These are phyloP conservation scores for Fusarium sp. DNA, from an alignment of 2,329 filamentous ascomycete species.

Conservation along the genomic window DNA sequence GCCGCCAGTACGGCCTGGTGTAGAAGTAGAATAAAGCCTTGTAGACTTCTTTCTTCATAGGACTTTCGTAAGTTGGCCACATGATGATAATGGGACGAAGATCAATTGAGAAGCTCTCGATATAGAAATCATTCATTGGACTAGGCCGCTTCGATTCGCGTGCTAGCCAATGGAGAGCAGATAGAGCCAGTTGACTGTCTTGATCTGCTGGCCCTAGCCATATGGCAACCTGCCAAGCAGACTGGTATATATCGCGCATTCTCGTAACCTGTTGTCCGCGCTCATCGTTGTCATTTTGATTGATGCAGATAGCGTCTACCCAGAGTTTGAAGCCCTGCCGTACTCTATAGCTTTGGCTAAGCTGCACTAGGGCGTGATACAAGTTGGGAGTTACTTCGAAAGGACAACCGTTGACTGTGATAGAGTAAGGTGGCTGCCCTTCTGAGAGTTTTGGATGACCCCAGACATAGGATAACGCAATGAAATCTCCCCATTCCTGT, in stretches of 20 bases:
- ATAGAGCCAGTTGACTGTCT: neutral
- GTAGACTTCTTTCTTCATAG: neutral
- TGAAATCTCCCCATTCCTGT: slow-evolving; percentile 1
- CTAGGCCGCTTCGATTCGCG: neutral
- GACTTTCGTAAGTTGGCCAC: fast-evolving
- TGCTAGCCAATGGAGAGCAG: neutral
- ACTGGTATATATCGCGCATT: slow-evolving; percentile 7
- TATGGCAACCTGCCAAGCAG: neutral
- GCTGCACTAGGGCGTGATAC: neutral
- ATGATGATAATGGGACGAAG: neutral
- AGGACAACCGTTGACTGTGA: neutral
- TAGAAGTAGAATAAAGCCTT: fast-evolving
- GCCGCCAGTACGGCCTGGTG: neutral
- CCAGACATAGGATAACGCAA: slow-evolving; percentile 2
- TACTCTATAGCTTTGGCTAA: neutral
- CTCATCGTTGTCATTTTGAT: neutral
- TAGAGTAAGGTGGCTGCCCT: neutral
- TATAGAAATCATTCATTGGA: neutral
- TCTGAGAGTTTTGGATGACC: neutral
- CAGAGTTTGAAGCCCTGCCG: neutral
- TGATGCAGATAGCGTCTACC: neutral
- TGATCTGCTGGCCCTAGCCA: neutral
- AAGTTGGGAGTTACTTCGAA: neutral
- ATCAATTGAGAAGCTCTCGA: neutral
- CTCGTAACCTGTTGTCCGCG: neutral